Evolutionary conservation across 2,329 filamentous ascomycete genomes (phyloP), one percentile per base, ranked within the genome.

Genomic region (Graphiopsis chlorocephala): DNA sequence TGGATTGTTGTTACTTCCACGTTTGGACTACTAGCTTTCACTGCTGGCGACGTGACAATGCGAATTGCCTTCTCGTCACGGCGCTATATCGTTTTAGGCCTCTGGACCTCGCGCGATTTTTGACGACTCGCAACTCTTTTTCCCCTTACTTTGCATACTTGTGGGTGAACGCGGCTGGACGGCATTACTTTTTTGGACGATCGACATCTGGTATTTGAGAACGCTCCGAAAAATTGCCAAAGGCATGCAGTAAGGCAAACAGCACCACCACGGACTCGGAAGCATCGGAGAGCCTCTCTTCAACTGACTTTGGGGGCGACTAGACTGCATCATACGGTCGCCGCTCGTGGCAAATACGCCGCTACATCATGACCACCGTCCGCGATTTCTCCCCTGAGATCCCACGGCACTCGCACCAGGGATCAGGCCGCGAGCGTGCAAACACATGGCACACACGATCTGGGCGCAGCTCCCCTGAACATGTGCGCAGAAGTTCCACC

Each of bases 341-440:
- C 50, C 28, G 4, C 2, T 14, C 10, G 50, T 29, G 25, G 38
- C 38, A 20, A 45, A 45, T 20, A 53, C 17, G 17, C 15, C 12
- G 1, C 11, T n/a, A n/a, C n/a, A 33, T 17, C 15, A 64, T 64
- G 61, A 64, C 61, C 11, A 64, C 61, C 52, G 33, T 64, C 33
- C 60, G 60, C 17, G 60, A 62, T 25, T 62, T 62, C 26, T 62
- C 60, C 12, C 60, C 60, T 5, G 60, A 62, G 20, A 48, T 62
- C 33, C 26, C 42, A 12, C 52, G 61, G 38, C 17, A 15, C 47
- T 38, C 60, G 6, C 60, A 42, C 25, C 48, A 58, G 12, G 17
- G 14, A 2, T 29, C 31, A 6, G 52, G 38, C 20, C 60, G 60
- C 14, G 47, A 53, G 31, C 29, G 60, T 25, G 50, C 60, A 12